Evolutionary conservation across 2,329 filamentous ascomycete species (phyloP).

Genomic region (Xylariales sp.): DNA sequence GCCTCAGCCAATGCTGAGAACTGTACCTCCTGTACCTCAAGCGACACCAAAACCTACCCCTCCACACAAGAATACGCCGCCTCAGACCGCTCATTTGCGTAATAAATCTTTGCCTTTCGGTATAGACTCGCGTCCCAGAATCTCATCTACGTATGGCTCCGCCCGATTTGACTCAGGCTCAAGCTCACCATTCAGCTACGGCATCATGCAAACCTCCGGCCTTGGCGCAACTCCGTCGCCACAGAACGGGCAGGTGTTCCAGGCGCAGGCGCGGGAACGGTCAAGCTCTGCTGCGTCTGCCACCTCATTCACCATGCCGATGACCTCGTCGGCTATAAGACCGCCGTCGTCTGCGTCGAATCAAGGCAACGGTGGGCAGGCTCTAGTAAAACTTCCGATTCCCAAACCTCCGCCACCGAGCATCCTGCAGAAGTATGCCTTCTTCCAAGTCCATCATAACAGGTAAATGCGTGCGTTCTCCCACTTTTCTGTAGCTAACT

Average conservation of each 20-base stretch:
- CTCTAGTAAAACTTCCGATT: conserved; percentile 18
- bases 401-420: conserved; percentile 23
- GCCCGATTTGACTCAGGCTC: conserved; percentile 22
- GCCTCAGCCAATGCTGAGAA: not conserved
- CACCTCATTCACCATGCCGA: conserved; percentile 27
- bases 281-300: conserved; percentile 28
- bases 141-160: conserved; percentile 28
- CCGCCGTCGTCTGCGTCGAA: conserved; percentile 29
- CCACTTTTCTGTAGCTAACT: conserved; percentile 15
- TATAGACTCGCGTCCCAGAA: conserved; percentile 26
- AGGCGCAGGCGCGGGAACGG: conserved; percentile 27
- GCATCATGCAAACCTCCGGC: conserved; percentile 27
- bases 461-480: conserved; percentile 35
- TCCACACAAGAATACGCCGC: not conserved
- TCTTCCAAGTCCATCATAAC: conserved; percentile 57
- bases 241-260: conserved; percentile 28
- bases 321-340: conserved; percentile 32
- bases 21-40: not conserved
- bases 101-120: conserved; percentile 25
- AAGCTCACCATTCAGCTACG: conserved; percentile 30
- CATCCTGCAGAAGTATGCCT: conserved; percentile 51
- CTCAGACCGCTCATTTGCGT: conserved; percentile 17
- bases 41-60: conserved; percentile 4
- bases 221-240: conserved; percentile 28
- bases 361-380: conserved; percentile 21